Evolutionary conservation across 495 filamentous ascomycete genomes (phyloP), one percentile per base, ranked within the genome.

Genomic region (Aspergillus haitiensis): DNA sequence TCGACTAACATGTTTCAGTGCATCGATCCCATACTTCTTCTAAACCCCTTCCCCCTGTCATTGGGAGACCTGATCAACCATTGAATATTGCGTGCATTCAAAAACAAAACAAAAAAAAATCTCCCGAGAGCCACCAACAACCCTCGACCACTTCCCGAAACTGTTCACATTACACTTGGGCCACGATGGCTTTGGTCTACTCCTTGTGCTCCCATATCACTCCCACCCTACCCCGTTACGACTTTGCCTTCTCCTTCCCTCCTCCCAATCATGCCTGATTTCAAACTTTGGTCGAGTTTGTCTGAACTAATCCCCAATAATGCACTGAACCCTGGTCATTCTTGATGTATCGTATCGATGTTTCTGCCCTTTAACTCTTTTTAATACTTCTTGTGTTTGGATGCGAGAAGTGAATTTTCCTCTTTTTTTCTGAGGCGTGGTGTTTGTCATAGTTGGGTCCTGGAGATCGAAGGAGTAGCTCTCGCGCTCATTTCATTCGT

Each of bases 11-110:
- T 34, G 9, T 21, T 11, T 32, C 47, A 81, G 78, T 47, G 76
- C 75, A 6, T 71, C 76, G 6, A 78, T 80, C 63, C 78, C 78
- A 21, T 80, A 78, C 57, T 79, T 79, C 64, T 75, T 80, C 64
- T 79, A 67, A 37, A 64, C 34, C 21, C 18, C 35, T n/a, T 16
- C 11, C 49, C 12, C 45, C 31, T 50, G 34, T 35, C 49, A 40
- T 47, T 37, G 13, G 56, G 39, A 49, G 32, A 13, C 12, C 31
- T 39, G 50, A 47, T 45, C 50, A 31, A 13, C 44, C 36, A 16
- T 46, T 33, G 12, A 7, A 51, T 13, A 9, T 47, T 31, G 9
- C 18, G 15, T 46, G 10, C 15, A 45, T 33, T 27, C 7, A 5
- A 16, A 5, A n/a, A 47, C 7, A 15, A 32, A 21, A 18, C n/a